Conservation (phyloP, 768 basidiomycete genomes). For the Tremella fuciformis region DNA sequence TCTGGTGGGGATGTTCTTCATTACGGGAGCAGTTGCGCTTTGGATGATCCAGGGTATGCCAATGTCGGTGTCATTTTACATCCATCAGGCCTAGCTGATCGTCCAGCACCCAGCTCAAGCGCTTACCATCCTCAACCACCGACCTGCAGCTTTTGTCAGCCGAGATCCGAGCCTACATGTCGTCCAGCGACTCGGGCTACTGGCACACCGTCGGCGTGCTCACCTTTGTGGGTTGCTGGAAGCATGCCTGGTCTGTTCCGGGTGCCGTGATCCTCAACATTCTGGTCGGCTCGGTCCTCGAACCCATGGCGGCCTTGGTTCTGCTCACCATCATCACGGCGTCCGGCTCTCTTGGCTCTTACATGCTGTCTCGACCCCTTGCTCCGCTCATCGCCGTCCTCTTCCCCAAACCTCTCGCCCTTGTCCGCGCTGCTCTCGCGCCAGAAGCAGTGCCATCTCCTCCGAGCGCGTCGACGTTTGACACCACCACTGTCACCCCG, state of each 20-base stretch:
- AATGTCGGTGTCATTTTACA: slow-evolving; percentile 36
- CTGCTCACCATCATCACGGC: slow-evolving; percentile 82
- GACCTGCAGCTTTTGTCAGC: slow-evolving; percentile 49
- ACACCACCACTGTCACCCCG: slow-evolving; percentile 24
- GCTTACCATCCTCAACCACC: slow-evolving; percentile 43
- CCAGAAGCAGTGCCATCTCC: slow-evolving; percentile 50
- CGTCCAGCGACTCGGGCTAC: slow-evolving; percentile 40
- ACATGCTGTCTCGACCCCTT: slow-evolving; percentile 74
- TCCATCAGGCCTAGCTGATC: slow-evolving; percentile 1
- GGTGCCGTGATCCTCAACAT: slow-evolving; percentile 95
- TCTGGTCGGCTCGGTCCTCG: slow-evolving; percentile 79
- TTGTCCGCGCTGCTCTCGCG: slow-evolving; percentile 77
- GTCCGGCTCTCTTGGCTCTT: slow-evolving; percentile 76
- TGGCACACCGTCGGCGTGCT: slow-evolving; percentile 77
- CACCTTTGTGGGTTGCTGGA: slow-evolving; percentile 82
- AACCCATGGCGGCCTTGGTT: slow-evolving; percentile 74
- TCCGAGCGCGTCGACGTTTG: slow-evolving; percentile 10
- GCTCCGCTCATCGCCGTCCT: slow-evolving; percentile 75
- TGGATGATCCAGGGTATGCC: slow-evolving; percentile 44
- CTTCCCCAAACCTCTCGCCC: slow-evolving; percentile 78
- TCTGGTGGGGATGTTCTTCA: slow-evolving; percentile 37
- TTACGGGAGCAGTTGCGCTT: slow-evolving; percentile 37
- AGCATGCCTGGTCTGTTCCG: slow-evolving; percentile 95
- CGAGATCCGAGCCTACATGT: slow-evolving; percentile 49
- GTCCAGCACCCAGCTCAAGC: slow-evolving; percentile 43